phyloP scores from a whole-genome alignment of 2,329 filamentous ascomycete genomes.

The Talaromyces verruculosus region DNA sequence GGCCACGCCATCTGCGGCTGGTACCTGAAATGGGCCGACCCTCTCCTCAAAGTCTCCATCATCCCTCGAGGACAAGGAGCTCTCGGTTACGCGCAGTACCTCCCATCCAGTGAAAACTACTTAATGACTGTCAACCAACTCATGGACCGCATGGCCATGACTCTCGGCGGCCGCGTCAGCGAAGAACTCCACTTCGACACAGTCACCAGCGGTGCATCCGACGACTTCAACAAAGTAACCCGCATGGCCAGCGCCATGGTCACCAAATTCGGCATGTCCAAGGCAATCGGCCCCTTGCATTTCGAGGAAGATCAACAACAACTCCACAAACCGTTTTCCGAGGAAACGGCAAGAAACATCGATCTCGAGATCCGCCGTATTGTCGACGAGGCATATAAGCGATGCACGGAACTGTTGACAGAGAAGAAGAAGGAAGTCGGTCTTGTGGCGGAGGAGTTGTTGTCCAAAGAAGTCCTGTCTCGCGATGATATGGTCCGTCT shows the following conservation, averaged over 20 bases:
- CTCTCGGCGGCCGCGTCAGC: slow-evolving; percentile 87
- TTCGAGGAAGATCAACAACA: slow-evolving; percentile 81
- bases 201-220: slow-evolving; percentile 89
- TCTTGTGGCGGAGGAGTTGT: slow-evolving; percentile 85
- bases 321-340: slow-evolving; percentile 91
- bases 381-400: slow-evolving; percentile 86
- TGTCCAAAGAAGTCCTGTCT: slow-evolving; percentile 86
- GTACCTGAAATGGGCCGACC: slow-evolving; percentile 96
- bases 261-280: slow-evolving; percentile 98
- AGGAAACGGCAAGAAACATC: slow-evolving; percentile 88
- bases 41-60: slow-evolving; percentile 96
- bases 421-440: slow-evolving; percentile 88
- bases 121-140: slow-evolving; percentile 94
- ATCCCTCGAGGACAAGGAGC: slow-evolving; percentile 94
- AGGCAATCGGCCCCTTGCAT: slow-evolving; percentile 88
- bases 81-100: slow-evolving; percentile 93
- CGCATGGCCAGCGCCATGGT: slow-evolving; percentile 96
- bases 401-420: slow-evolving; percentile 78
- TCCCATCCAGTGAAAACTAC: slow-evolving; percentile 88
- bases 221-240: slow-evolving; percentile 98
- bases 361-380: slow-evolving; percentile 89
- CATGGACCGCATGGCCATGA: slow-evolving; percentile 99
- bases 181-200: slow-evolving; percentile 97
- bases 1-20: slow-evolving; percentile 98
- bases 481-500: slow-evolving; percentile 90